Evolutionary conservation across 768 basidiomycete species (phyloP).

Genomic region (Pleurotus pulmonarius): DNA sequence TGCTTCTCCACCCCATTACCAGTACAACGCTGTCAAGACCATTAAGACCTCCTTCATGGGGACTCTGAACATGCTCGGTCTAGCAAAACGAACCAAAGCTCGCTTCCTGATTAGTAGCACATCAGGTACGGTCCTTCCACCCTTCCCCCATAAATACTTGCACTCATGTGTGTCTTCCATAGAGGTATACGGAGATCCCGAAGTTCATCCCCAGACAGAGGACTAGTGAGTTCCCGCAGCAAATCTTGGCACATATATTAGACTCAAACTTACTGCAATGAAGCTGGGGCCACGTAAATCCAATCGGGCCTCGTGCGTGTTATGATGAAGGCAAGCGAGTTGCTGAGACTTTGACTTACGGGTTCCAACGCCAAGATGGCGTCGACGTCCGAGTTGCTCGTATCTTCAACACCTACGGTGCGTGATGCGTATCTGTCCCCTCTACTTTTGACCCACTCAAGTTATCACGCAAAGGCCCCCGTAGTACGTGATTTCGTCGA

Average conservation of each 20-base stretch:
- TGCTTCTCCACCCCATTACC: constrained; percentile 96
- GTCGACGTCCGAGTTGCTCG: constrained; percentile 97
- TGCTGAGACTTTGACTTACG: constrained; percentile 96
- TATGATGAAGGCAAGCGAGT: constrained; percentile 99
- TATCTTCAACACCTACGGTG: constrained; percentile 93
- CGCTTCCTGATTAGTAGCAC: constrained; percentile 95
- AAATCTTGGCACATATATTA: constrained; percentile 1
- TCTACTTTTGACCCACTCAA: too few relatives aligned
- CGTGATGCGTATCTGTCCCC: neutral
- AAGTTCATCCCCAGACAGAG: constrained; percentile 94
- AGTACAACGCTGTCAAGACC: constrained; percentile 97
- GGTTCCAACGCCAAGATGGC: constrained; percentile 90
- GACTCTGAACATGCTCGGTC: constrained; percentile 96
- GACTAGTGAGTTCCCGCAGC: constrained; percentile 67
- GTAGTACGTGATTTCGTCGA: constrained; percentile 46
- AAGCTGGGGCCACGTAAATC: constrained; percentile 98
- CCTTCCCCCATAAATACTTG: neutral
- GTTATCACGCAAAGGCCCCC: constrained; percentile 39
- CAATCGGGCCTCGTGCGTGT: constrained; percentile 97
- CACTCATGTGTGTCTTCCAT: constrained; percentile 8
- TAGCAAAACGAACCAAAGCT: constrained; percentile 96
- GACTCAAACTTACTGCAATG: constrained; percentile 12
- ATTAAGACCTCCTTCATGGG: constrained; percentile 99
- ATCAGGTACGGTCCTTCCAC: constrained; percentile 55
- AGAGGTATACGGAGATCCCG: constrained; percentile 99